Evolutionary conservation across 768 basidiomycete species (phyloP).

Genomic region (Hericium coralloides): DNA sequence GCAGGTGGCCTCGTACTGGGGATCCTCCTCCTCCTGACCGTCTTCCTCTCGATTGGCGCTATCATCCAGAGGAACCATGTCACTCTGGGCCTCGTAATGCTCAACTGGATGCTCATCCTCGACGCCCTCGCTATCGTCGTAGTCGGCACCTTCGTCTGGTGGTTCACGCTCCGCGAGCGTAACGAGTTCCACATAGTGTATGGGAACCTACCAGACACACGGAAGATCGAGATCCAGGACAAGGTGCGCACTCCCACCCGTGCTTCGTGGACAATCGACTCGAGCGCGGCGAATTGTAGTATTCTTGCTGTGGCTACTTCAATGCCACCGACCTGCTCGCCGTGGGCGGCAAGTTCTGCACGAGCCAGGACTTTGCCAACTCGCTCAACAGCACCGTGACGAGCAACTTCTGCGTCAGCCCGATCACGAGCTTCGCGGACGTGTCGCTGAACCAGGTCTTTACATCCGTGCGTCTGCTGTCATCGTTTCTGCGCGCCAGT

Average conservation of each 20-base stretch:
- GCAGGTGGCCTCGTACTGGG: slow-evolving; percentile 68
- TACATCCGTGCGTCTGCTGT: slow-evolving; percentile 45
- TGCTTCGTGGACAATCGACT: too few species aligned
- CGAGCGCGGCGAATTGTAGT: slow-evolving; percentile 28
- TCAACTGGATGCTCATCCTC: slow-evolving; percentile 66
- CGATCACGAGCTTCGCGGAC: slow-evolving; percentile 61
- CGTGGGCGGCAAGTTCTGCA: slow-evolving; percentile 57
- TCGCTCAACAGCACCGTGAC: slow-evolving; percentile 22
- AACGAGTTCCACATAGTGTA: slow-evolving; percentile 57
- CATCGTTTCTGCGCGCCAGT: not conserved
- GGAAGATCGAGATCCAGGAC: slow-evolving; percentile 60
- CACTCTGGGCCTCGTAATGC: slow-evolving; percentile 58
- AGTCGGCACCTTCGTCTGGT: slow-evolving; percentile 73
- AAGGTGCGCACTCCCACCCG: slow-evolving; percentile 35
- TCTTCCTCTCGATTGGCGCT: slow-evolving; percentile 60
- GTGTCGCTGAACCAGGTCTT: slow-evolving; percentile 72
- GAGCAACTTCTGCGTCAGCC: slow-evolving; percentile 62
- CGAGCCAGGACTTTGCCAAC: slow-evolving; percentile 25
- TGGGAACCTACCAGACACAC: slow-evolving; percentile 33
- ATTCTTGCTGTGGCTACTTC: slow-evolving; percentile 84
- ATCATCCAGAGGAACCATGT: slow-evolving; percentile 63
- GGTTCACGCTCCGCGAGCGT: slow-evolving; percentile 67
- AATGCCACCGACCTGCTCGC: slow-evolving; percentile 38
- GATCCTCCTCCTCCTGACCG: slow-evolving; percentile 55
- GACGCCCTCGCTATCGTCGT: slow-evolving; percentile 54